Conservation (phyloP, 2,329 filamentous ascomycete species). For the Xylariaceae sp. region DNA sequence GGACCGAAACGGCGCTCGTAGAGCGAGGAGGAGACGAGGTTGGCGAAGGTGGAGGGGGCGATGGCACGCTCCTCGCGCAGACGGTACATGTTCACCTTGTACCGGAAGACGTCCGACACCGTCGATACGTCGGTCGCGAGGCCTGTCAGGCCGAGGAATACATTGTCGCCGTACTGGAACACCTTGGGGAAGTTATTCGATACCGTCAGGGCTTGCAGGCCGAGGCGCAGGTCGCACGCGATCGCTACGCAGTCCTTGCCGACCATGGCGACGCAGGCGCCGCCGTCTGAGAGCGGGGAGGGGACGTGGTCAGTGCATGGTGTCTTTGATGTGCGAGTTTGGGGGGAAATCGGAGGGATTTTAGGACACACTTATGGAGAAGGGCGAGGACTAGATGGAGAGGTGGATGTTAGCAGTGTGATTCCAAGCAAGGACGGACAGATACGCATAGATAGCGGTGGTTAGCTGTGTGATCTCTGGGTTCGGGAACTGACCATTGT, state of each 20-base stretch:
- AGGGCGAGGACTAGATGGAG: conserved; percentile 67
- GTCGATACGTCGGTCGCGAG: conserved; percentile 94
- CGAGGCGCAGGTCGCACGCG: conserved; percentile 95
- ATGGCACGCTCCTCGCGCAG: conserved; percentile 97
- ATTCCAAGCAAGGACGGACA: conserved; percentile 14
- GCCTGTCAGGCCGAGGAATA: conserved; percentile 92
- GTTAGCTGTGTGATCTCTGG: not conserved
- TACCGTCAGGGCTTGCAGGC: conserved; percentile 91
- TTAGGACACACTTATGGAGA: conserved; percentile 77
- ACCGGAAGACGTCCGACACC: conserved; percentile 94
- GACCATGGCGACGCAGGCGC: conserved; percentile 96
- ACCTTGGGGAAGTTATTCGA: conserved; percentile 99
- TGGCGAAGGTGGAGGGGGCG: conserved; percentile 89
- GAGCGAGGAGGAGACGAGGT: conserved; percentile 83
- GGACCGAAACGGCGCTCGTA: conserved; percentile 96
- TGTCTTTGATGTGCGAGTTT: not conserved
- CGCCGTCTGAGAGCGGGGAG: conserved; percentile 55
- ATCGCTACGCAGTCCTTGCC: conserved; percentile 99
- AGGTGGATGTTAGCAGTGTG: conserved; percentile 31
- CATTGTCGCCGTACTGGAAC: conserved; percentile 92
- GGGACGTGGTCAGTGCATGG: conserved; percentile 4
- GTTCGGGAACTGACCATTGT: conserved; percentile 32
- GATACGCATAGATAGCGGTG: not conserved
- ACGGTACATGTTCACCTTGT: conserved; percentile 99
- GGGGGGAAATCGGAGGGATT: conserved; percentile 6